Evolutionary conservation across 768 basidiomycete species (phyloP), one percentile per base, ranked within the genome.

Genomic region (Leccinellum luteum): DNA sequence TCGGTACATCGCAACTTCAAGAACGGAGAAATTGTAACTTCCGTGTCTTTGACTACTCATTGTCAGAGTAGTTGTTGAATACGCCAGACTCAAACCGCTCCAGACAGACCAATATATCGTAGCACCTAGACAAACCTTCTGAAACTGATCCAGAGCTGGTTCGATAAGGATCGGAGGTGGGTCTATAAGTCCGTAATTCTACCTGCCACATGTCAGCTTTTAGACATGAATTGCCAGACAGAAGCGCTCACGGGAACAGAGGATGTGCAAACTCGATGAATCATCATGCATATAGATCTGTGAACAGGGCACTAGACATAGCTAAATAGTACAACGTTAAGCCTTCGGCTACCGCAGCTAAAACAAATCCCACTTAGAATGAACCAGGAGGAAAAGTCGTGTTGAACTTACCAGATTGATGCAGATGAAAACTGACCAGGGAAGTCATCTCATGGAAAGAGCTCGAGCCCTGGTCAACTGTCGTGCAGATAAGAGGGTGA

Each of bases 401-500:
- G 12, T 8, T 44, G 4, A 3, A 60, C 71, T 2, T 17, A 73
- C 73, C 38, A 73, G 23, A 59, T 77, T 74, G 13, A 76, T 66
- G 55, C 70, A 73, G 50, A 75, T 71, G 43, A 66, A 71, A 55
- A 77, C 19, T 52, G 15, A n/a, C 74, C 69, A 30, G 57, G 65
- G 54, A 75, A 76, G 8, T 68, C 68, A 19, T 34, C n/a, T n/a
- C n/a, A n/a, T 50, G 55, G 76, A 76, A 28, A 73, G 75, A 76
- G 35, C 64, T 66, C 25, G 76, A 53, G 14, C 28, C 75, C 75
- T 56, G 48, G 2, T 73, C 74, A 32, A 73, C 28, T 7, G 52
- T 28, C 14, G 57, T 54, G 14, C 72, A 73, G 13, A 74, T 70
- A 12, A 73, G 71, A 75, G 28, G 77, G 69, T 5, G 74, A 35